Evolutionary conservation across 1,139 yeast species (phyloP), one percentile per base, ranked within the genome.

Genomic region (Geotrichum armillariae): DNA sequence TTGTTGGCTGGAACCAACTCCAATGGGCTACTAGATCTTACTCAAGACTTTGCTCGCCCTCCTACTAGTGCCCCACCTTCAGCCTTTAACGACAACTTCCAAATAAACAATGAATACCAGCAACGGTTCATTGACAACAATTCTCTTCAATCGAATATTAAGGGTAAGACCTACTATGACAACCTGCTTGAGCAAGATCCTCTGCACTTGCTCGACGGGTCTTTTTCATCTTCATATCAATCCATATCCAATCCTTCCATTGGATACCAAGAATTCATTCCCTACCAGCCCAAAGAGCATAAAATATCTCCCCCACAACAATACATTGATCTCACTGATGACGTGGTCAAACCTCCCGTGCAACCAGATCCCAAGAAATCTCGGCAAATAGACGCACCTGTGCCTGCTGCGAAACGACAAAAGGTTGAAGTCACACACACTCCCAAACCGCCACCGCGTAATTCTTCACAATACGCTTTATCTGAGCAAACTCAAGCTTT

Each of bases 401-500:
- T 2, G 4, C 36, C 47, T 12, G 18, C 35, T 3, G 18, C 32
- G 9, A 45, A 45, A 32, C 38, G 38, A 22, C 50, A 36, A 16
- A 33, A 41, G 33, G 32, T 43, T 4, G 23, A 29, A 18, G n/a
- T n/a, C n/a, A n/a, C n/a, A n/a, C n/a, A n/a, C n/a, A n/a, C n/a
- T n/a, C n/a, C 35, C 16, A 9, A 16, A 11, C 16, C 36, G 2
- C 32, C 32, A 12, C 18, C 32, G 5, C 11, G 12, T 4, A 7
- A 20, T 7, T 22, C 41, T 12, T 25, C 16, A 17, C 23, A 40
- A n/a, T 40, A 40, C 12, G 36, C 47, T 12, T 14, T 47, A 14
- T 47, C 47, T 17, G 46, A 22, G 8, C 38, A 41, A 23, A 41
- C 46, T 1, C 46, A 41, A 23, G 44, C 41, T 14, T 31, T 47